Base-by-base conservation (phyloP, 164 flowering plant species). In the Echeveria elegans region DNA sequence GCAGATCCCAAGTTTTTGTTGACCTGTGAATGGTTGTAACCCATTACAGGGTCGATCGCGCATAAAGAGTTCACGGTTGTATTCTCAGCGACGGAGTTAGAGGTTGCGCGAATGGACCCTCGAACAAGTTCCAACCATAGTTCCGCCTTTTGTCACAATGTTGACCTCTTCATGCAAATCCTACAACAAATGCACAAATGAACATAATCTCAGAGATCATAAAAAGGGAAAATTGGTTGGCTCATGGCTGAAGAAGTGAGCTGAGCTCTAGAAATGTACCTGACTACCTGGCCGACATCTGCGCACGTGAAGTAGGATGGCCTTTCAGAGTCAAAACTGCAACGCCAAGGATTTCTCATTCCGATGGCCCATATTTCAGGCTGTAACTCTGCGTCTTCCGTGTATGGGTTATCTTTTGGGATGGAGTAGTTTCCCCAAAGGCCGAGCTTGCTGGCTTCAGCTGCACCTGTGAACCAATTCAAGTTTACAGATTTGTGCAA, bases 281-380 rank as follows among this genome's bases (percentile, higher is more conserved):
- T n/a, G n/a, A n/a, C n/a, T 24, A 92, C 97, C 98, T 90, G 87
- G 52, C 98, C 98, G 69, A 77, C 81, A 75, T 94, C 97, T 53
- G 76, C 91, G 75, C 96, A 90, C 73, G 88, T 65, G 63, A 94
- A 89, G n/a, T 94, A 94, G 36, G 93, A 82, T 56, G 98, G 90
- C 61, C 90, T 79, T 65, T 80, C 87, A 1, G 88, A 78, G 78
- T 94, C 98, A 74, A 91, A 91, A 70, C 98, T 94, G 81, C 97
- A 94, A 12, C 97, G 86, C 98, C 98, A 94, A 31, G 98, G 97
- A 76, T 94, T 91, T 77, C 91, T 79, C 23, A 94, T 61, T 47
- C 98, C 98, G 19, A 84, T 45, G 19, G 98, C 91, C 95, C 93
- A 94, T 64, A 94, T 88, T 74, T 94, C 97, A 31, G 96, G 92